A percentile compares a stretch with the other conserved stretches of the same genome.
Conservation (phyloP, 129 eudicot genomes). For the Saussurea involucrata region DNA sequence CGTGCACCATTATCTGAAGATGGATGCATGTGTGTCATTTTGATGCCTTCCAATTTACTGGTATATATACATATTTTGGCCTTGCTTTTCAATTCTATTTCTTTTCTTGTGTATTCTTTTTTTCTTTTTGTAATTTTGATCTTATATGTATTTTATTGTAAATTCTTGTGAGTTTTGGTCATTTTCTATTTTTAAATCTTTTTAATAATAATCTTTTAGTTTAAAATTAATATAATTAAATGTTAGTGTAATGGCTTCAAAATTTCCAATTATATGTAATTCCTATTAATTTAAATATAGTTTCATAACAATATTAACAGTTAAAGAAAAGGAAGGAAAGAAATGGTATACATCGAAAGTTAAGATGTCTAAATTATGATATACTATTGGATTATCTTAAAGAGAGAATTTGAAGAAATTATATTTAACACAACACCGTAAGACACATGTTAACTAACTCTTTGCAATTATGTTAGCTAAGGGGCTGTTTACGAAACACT, state of each 20-base stretch:
- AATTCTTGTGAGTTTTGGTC: neutral
- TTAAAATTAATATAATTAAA: neutral
- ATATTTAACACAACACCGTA: no score
- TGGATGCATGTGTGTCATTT: neutral
- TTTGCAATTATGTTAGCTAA: no score
- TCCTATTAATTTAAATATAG: neutral
- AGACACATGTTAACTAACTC: no score
- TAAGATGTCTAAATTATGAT: no score
- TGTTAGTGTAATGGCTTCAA: neutral
- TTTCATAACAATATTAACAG: neutral
- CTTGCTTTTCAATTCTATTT: neutral
- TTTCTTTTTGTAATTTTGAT: neutral
- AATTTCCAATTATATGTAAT: neutral
- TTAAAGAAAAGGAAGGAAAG: neutral
- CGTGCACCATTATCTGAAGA: constrained; percentile 20
- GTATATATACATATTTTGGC: neutral
- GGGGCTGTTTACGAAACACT: no score
- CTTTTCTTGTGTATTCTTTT: neutral
- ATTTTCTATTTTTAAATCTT: neutral
- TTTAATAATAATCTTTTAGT: no score
- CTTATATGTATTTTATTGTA: neutral
- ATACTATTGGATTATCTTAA: neutral
- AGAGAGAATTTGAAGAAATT: no score
- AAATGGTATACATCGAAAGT: neutral
- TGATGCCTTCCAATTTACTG: neutral